Evolutionary conservation across 2,329 filamentous ascomycete species (phyloP).

Genomic region (Hypoxylon sp.): DNA sequence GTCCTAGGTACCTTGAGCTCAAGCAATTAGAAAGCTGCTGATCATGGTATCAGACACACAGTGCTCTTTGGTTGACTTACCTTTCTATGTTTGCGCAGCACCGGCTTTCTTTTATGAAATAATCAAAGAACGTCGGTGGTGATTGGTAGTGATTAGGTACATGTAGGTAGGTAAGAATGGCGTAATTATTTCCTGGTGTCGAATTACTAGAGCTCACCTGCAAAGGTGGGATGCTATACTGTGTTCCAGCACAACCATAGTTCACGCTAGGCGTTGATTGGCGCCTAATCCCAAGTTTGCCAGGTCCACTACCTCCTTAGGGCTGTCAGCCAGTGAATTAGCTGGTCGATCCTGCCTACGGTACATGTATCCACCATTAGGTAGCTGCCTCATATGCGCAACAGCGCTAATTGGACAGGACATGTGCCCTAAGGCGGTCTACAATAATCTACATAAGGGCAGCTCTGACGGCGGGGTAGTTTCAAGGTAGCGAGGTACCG

Average conservation of each 20-base stretch:
- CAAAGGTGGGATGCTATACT: constrained; percentile 4
- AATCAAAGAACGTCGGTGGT: neutral
- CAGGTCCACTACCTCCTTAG: neutral
- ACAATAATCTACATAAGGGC: neutral
- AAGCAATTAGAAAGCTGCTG: neutral
- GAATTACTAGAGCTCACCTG: constrained; percentile 11
- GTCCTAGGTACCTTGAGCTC: neutral
- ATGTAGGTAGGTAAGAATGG: constrained; percentile 15
- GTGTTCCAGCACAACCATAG: neutral
- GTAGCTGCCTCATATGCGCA: no score
- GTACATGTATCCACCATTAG: no score
- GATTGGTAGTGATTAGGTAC: neutral
- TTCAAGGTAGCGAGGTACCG: constrained; percentile 12
- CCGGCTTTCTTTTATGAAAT: neutral
- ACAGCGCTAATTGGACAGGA: no score
- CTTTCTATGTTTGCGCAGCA: neutral
- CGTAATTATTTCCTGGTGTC: constrained; percentile 1
- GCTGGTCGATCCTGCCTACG: neutral
- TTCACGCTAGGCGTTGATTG: neutral
- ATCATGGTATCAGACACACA: neutral
- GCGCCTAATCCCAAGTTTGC: neutral
- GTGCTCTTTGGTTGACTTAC: neutral
- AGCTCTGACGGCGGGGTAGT: constrained; percentile 20
- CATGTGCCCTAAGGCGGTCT: constrained; percentile 39
- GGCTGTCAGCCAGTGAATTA: constrained; percentile 1